Conservation (phyloP, 2,329 filamentous ascomycete species). For the Penicillium paneum region DNA sequence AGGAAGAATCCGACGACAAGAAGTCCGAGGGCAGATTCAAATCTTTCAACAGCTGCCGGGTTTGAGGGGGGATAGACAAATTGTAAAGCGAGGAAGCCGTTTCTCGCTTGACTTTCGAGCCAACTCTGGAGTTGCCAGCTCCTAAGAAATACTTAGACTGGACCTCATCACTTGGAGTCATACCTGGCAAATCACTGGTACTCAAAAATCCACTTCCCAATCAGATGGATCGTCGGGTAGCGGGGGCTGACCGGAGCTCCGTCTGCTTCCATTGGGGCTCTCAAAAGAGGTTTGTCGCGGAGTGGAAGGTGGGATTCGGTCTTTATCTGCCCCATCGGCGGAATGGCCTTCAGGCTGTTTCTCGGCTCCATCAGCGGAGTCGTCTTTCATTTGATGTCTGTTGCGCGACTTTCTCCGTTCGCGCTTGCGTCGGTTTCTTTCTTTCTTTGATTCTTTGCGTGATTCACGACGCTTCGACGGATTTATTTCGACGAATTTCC, state of each 20-base stretch:
- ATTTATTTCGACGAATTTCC: background rate
- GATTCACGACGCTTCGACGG: background rate
- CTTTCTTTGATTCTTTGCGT: background rate
- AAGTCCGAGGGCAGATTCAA: conserved; percentile 16
- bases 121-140: background rate
- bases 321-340: background rate
- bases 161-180: conserved; percentile 41
- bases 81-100: background rate
- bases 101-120: background rate
- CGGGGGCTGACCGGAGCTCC: background rate
- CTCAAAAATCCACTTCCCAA: conserved; percentile 37
- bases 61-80: conserved; percentile 13
- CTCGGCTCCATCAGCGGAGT: background rate
- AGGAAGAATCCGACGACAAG: conserved; percentile 32
- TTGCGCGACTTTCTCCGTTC: background rate
- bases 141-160: conserved; percentile 36
- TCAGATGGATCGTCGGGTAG: conserved; percentile 15
- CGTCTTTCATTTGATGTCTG: background rate
- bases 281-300: background rate
- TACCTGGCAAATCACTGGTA: conserved; percentile 39
- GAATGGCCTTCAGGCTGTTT: background rate
- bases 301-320: background rate
- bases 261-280: background rate
- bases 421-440: background rate
- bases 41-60: conserved; percentile 13